phyloP scores from a whole-genome alignment of 2,329 filamentous ascomycete genomes.

The Pyrenophora tritici-repentis region DNA sequence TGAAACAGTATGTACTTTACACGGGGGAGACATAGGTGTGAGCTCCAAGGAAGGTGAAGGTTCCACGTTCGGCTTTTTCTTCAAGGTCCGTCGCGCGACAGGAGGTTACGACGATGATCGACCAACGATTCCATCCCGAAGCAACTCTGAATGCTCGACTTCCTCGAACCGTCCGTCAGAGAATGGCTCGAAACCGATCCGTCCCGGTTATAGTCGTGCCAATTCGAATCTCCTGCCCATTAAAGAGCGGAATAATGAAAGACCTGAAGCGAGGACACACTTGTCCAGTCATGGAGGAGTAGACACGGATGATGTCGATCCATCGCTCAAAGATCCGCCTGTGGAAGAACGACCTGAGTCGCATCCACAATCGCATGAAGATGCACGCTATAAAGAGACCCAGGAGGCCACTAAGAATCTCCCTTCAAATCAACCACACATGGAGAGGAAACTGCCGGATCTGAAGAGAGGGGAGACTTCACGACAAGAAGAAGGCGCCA shows the following conservation, averaged over 20 bases:
- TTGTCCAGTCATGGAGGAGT: constrained; percentile 16
- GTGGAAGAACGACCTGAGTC: constrained; percentile 36
- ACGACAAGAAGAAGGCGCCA: constrained; percentile 27
- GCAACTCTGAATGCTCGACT: constrained; percentile 28
- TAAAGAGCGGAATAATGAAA: constrained; percentile 28
- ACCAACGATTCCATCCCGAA: constrained; percentile 31
- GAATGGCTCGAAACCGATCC: constrained; percentile 10
- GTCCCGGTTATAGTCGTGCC: constrained; percentile 35
- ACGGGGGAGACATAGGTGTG: constrained; percentile 47
- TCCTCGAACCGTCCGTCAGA: constrained; percentile 7
- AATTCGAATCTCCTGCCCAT: constrained; percentile 37
- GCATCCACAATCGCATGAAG: constrained; percentile 28
- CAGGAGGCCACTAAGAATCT: constrained; percentile 20
- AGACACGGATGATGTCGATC: constrained; percentile 18
- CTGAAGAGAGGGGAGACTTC: constrained; percentile 31
- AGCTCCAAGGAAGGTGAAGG: constrained; percentile 43
- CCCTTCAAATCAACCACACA: constrained; percentile 6
- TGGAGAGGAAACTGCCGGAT: constrained; percentile 19
- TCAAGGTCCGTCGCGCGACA: constrained; percentile 40
- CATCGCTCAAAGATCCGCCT: constrained; percentile 41
- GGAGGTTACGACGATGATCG: constrained; percentile 28
- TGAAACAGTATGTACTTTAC: constrained; percentile 41
- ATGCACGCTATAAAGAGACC: constrained; percentile 33
- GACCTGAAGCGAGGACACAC: constrained; percentile 7
- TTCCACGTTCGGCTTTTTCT: constrained; percentile 47